Evolutionary conservation across 176 grass and related monocot genomes (phyloP).

Genomic region (Coix lacrymajobi): DNA sequence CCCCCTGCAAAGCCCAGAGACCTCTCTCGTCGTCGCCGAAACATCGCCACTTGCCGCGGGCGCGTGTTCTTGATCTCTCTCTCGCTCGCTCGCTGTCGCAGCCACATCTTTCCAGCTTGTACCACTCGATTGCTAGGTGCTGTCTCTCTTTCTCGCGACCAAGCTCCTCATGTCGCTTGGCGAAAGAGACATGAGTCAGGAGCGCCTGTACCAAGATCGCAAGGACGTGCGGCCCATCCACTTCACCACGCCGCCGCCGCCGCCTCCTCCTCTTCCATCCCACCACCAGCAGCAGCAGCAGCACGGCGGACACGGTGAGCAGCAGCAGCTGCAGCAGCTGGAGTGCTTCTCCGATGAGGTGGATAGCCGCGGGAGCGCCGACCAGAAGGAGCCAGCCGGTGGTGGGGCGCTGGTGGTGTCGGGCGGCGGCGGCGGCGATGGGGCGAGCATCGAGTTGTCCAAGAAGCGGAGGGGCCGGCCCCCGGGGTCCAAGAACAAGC

Average conservation of each 20-base stretch:
- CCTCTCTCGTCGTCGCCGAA: not conserved
- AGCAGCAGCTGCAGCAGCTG: constrained; percentile 43
- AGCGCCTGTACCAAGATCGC: constrained; percentile 53
- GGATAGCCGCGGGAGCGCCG: constrained; percentile 52
- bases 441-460: constrained; percentile 65
- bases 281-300: not conserved
- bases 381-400: constrained; percentile 35
- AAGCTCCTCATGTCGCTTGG: constrained; percentile 40
- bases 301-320: constrained; percentile 9
- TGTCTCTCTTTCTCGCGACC: constrained; percentile 4
- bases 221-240: constrained; percentile 26
- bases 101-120: constrained; percentile 3
- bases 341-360: constrained; percentile 76
- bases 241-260: constrained; percentile 36
- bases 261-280: no score
- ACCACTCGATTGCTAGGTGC: not conserved
- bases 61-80: not conserved
- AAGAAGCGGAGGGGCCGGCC: constrained; percentile 75
- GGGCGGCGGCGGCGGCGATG: constrained; percentile 32
- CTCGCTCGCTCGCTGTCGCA: not conserved
- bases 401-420: constrained; percentile 6
- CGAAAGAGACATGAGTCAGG: constrained; percentile 44
- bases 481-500: constrained; percentile 92
- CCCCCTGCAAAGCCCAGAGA: constrained; percentile 7
- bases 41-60: constrained; percentile 5